A percentile compares a stretch with the other conserved stretches of the same genome.
Conservation (phyloP, 352 stramenopile genomes). For the Phytopythium aichiense region DNA sequence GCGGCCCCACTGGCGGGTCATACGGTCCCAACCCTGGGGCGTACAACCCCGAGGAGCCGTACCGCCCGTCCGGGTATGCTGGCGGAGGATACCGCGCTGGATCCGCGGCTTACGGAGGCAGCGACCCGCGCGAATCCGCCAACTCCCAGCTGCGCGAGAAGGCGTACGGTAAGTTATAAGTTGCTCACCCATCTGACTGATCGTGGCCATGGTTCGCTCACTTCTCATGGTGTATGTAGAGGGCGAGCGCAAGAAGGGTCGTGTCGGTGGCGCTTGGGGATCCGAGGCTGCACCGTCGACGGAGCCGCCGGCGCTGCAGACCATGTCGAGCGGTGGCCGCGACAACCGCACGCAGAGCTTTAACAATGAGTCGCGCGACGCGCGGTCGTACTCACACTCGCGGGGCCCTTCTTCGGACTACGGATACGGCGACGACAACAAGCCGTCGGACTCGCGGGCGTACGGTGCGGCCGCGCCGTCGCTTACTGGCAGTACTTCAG, state of each 20-base stretch:
- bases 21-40: conserved; percentile 47
- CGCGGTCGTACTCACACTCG: conserved; percentile 20
- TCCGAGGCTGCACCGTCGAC: conserved; percentile 22
- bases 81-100: conserved; percentile 51
- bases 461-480: conserved; percentile 27
- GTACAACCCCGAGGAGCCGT: conserved; percentile 83
- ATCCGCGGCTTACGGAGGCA: conserved; percentile 24
- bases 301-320: conserved; percentile 14
- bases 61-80: conserved; percentile 46
- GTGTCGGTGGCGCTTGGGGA: conserved; percentile 69
- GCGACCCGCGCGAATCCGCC: conserved; percentile 53
- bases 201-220: not conserved
- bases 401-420: conserved; percentile 43
- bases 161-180: conserved; percentile 50
- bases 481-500: conserved; percentile 56
- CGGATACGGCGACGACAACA: conserved; percentile 48
- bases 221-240: conserved; percentile 20
- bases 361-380: conserved; percentile 28
- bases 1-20: conserved; percentile 67
- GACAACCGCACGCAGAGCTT: conserved; percentile 51
- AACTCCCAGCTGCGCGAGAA: conserved; percentile 74
- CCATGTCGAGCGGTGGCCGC: conserved; percentile 22
- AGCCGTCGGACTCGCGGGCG: conserved; percentile 11
- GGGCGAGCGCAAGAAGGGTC: conserved; percentile 81
- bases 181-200: not conserved